phyloP scores from a whole-genome alignment of 129 eudicot species.

The Saussurea involucrata region DNA sequence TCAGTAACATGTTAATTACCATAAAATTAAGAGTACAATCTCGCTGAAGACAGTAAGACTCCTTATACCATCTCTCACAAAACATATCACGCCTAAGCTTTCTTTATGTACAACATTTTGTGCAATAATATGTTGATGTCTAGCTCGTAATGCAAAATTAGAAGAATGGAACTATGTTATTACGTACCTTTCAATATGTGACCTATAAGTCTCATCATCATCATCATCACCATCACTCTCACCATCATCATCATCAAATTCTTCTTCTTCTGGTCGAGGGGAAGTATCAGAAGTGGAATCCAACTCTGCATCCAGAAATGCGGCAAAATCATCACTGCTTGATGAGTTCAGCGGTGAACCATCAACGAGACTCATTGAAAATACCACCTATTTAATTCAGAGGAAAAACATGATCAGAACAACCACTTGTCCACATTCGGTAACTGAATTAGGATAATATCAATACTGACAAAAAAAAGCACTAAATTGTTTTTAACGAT shows the following conservation, averaged over 20 bases:
- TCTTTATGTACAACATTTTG: not conserved
- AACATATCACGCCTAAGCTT: constrained; percentile 6
- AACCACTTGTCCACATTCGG: not conserved
- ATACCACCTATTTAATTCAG: constrained; percentile 15
- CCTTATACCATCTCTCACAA: constrained; percentile 2
- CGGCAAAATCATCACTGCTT: constrained; percentile 61
- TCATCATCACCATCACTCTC: not conserved
- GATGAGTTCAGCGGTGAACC: constrained; percentile 53
- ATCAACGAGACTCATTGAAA: constrained; percentile 46
- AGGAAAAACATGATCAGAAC: not conserved
- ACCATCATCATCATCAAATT: not conserved
- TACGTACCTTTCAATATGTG: constrained; percentile 23
- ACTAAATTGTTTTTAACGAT: not conserved
- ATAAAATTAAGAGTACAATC: not conserved
- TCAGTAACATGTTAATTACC: not conserved
- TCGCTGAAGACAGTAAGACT: constrained; percentile 2
- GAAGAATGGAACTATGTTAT: not conserved
- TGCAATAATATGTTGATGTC: not conserved
- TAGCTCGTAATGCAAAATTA: not conserved
- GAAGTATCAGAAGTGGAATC: constrained; percentile 48
- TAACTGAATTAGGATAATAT: not conserved
- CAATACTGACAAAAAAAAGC: not conserved
- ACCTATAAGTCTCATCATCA: constrained; percentile 13
- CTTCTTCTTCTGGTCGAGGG: constrained; percentile 29
- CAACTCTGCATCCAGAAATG: constrained; percentile 50